Base-by-base conservation (phyloP, 768 basidiomycete species). In the Thelephora ganbajun region DNA sequence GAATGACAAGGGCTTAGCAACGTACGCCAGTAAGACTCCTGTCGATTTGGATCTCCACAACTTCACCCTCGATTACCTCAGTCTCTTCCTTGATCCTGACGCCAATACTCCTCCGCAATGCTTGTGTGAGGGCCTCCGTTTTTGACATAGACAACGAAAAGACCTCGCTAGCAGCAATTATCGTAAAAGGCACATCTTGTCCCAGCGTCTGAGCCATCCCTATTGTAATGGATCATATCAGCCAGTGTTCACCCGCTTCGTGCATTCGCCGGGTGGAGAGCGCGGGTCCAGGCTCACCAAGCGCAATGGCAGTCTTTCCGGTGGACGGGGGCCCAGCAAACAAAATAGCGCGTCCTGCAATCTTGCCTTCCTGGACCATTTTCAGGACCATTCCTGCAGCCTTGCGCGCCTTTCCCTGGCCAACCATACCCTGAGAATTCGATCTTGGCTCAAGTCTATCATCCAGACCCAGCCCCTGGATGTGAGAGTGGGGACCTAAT, bases 121-220 rank as follows among this genome's bases (percentile, higher is more conserved):
- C 91, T 61, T 98, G 94, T 0, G 93, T 98, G 51, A 99, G 74
- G 18, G 92, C 92, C 61, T 99, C 96, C 2, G 96, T 99, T 67
- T 97, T 98, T 23, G 87, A 92, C 89, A 98, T 96, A 57, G 92
- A 90, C 33, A 96, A 73, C 39, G 93, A 97, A 69, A 94, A 98
- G 50, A 99, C 93, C 64, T 99, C 96, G 69, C 89, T 92, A 18
- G 83, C 96, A 13, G 92, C 89, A 58, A 99, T 91, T 80, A 90
- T 92, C 6, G 92, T 97, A 63, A 98, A 99, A 0, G 96, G 96
- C 1, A 98, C 94, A 57, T 97, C 96, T 9, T 83, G 57, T 0
- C 96, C 96, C 18, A 99, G 70, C 2, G 83, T 89, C 63, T 97
- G 93, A 5, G 96, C 90, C 93, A 98, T 96, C 47, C 88, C 93